Conservation (phyloP, 371 early-diverging fungal species). For the Rhizoclosmatium hyalinum region DNA sequence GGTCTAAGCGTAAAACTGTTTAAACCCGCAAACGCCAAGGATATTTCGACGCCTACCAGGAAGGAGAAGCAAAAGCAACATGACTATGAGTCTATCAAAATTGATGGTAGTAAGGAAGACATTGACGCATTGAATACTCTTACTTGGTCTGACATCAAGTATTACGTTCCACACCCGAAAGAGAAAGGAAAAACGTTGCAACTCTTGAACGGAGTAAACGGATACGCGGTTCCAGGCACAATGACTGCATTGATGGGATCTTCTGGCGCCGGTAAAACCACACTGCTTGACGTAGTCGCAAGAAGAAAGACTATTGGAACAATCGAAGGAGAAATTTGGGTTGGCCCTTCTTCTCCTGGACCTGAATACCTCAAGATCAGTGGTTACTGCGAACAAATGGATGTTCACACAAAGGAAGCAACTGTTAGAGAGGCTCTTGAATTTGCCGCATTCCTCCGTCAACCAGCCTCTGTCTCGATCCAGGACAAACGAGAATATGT, state of each 20-base stretch:
- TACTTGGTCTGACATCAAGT: constrained; percentile 30
- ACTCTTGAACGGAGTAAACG: constrained; percentile 35
- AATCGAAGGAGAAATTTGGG: constrained; percentile 67
- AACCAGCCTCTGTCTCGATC: constrained; percentile 65
- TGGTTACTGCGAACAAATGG: constrained; percentile 86
- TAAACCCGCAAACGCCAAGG: constrained; percentile 12
- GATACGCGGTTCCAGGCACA: constrained; percentile 40
- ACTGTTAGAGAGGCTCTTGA: constrained; percentile 90
- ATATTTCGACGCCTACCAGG: background rate
- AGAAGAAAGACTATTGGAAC: constrained; percentile 79
- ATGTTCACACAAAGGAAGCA: constrained; percentile 77
- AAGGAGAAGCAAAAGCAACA: background rate
- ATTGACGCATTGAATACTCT: constrained; percentile 17
- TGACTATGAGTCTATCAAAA: background rate
- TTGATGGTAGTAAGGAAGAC: background rate
- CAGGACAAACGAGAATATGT: constrained; percentile 63
- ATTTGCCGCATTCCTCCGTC: constrained; percentile 82
- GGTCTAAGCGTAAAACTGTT: constrained; percentile 29
- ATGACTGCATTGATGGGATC: constrained; percentile 49
- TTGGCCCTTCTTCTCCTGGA: constrained; percentile 43
- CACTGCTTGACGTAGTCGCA: constrained; percentile 71
- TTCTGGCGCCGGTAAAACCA: constrained; percentile 51
- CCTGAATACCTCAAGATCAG: constrained; percentile 71
- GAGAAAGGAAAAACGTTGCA: constrained; percentile 21
- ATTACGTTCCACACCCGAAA: constrained; percentile 35